These are phyloP conservation scores for Grosmannia serpens DNA, from an alignment of 2,329 filamentous ascomycete species.

Conservation along the genomic window DNA sequence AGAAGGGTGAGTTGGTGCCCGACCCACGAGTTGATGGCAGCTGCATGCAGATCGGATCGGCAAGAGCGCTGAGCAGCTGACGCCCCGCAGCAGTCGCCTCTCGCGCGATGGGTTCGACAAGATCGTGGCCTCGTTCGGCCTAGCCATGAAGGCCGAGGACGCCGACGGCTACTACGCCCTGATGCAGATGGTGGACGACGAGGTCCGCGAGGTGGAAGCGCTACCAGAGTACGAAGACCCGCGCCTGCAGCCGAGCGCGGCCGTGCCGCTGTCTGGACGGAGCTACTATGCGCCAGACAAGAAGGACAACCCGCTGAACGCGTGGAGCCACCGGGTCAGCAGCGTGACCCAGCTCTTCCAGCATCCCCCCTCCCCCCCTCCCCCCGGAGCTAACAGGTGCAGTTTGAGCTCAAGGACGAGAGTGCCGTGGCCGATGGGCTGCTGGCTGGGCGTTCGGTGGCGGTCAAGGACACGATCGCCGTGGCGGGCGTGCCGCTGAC, in stretches of 20 bases:
- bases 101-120: constrained; percentile 8
- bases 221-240: constrained; percentile 18
- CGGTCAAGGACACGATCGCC: constrained; percentile 66
- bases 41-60: neutral
- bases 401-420: constrained; percentile 16
- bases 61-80: neutral
- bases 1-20: neutral
- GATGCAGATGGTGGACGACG: constrained; percentile 17
- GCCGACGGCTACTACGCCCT: constrained; percentile 18
- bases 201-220: constrained; percentile 15
- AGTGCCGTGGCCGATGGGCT: constrained; percentile 26
- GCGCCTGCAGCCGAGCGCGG: constrained; percentile 11
- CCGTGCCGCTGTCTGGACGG: constrained; percentile 7
- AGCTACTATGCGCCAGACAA: constrained; percentile 13
- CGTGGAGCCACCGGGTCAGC: constrained; percentile 19
- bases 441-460: constrained; percentile 61
- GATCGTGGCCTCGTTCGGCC: constrained; percentile 8
- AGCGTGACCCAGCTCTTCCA: neutral
- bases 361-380: neutral
- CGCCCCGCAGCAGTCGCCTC: neutral
- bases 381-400: neutral
- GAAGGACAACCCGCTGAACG: constrained; percentile 21
- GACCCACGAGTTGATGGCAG: too few relatives aligned
- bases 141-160: constrained; percentile 13
- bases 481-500: constrained; percentile 50